Evolutionary conservation across 169 alveolate genomes (phyloP).

Genomic region (Toxoplasma gondii): DNA sequence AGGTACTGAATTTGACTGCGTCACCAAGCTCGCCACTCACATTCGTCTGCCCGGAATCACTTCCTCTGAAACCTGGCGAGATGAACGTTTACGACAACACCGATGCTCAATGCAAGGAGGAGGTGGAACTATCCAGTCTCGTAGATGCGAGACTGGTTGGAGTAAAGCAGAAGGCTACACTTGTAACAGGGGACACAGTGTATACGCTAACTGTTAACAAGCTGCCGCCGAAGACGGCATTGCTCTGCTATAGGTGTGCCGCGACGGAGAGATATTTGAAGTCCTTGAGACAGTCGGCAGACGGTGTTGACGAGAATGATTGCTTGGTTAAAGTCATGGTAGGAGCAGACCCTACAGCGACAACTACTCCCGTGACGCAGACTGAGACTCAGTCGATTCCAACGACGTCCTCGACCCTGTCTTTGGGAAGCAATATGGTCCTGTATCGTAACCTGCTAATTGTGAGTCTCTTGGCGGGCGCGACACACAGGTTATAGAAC

Average conservation of each 20-base stretch:
- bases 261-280: not conserved
- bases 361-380: not conserved
- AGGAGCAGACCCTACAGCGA: not conserved
- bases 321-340: not conserved
- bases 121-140: not conserved
- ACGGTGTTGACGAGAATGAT: not conserved
- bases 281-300: not conserved
- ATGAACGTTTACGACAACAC: not conserved
- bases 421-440: not conserved
- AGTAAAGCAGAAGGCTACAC: too few species aligned
- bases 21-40: not conserved
- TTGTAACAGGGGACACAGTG: not conserved
- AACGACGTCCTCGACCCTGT: not conserved
- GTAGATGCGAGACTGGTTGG: too few species aligned
- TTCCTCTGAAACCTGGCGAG: not conserved
- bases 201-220: not conserved
- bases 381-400: not conserved
- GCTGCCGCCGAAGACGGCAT: not conserved
- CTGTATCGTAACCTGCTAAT: not conserved
- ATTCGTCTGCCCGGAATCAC: not conserved
- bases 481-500: not conserved
- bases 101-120: not conserved
- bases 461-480: not conserved
- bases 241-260: not conserved
- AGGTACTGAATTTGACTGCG: not conserved